Conservation (phyloP, 2,329 filamentous ascomycete genomes). For the Zymoseptoria ardabiliae region DNA sequence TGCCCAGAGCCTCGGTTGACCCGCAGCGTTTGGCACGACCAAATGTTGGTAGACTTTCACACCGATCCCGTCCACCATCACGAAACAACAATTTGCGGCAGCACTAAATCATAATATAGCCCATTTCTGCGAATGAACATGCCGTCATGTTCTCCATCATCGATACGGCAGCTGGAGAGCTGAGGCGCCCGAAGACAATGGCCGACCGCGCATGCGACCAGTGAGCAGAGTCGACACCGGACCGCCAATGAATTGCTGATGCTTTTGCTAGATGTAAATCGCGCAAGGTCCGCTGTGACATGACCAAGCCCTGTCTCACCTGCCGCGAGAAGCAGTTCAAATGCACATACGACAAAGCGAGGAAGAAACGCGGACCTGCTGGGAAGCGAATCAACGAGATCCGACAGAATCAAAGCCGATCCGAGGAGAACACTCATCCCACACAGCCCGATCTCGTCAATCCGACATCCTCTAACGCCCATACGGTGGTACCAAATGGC, state of each 20-base stretch:
- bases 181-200: conserved; percentile 12
- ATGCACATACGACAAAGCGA: conserved; percentile 37
- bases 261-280: neutral
- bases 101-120: neutral
- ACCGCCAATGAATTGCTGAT: neutral
- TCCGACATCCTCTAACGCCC: neutral
- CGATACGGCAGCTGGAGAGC: conserved; percentile 14
- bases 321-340: conserved; percentile 34
- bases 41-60: neutral
- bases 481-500: neutral
- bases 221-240: conserved; percentile 20
- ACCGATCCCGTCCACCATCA: neutral
- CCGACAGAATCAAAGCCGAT: conserved; percentile 27
- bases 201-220: conserved; percentile 35
- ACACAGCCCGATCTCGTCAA: neutral
- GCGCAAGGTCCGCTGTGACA: conserved; percentile 34
- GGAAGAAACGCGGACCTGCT: conserved; percentile 36
- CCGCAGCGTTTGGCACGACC: neutral
- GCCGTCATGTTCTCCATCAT: conserved; percentile 20
- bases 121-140: neutral
- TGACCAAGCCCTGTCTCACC: conserved; percentile 31
- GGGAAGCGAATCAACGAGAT: conserved; percentile 34
- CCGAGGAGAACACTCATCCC: neutral
- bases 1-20: neutral
- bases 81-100: neutral